phyloP scores from a whole-genome alignment of 2,329 filamentous ascomycete species.

The Tolypocladium ovalisporum region DNA sequence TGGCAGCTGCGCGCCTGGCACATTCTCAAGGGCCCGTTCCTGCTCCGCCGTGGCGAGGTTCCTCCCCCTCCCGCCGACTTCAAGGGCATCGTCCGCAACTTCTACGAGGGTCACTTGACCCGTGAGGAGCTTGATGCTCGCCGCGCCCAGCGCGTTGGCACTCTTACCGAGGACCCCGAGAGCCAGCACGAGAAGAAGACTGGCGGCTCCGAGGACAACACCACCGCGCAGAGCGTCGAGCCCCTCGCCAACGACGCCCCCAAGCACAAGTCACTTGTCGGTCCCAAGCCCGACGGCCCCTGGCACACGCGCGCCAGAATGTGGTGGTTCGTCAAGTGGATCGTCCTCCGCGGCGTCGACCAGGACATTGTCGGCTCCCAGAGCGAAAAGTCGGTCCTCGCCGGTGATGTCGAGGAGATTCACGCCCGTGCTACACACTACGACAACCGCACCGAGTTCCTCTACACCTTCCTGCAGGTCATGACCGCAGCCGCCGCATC shows the following conservation, averaged over 20 bases:
- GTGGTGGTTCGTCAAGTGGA: slow-evolving; percentile 33
- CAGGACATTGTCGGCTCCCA: slow-evolving; percentile 27
- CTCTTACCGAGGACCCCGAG: slow-evolving; percentile 10
- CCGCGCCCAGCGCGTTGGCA: slow-evolving; percentile 16
- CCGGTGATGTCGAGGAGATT: slow-evolving; percentile 41
- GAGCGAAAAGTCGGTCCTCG: slow-evolving; percentile 28
- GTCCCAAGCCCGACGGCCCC: slow-evolving; percentile 27
- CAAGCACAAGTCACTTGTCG: slow-evolving; percentile 20
- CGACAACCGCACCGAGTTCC: slow-evolving; percentile 50
- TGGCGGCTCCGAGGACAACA: slow-evolving; percentile 3
- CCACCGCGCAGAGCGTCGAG: background rate
- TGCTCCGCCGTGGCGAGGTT: slow-evolving; percentile 31
- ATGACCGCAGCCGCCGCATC: slow-evolving; percentile 51
- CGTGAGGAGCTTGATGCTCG: slow-evolving; percentile 37
- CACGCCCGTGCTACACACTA: slow-evolving; percentile 47
- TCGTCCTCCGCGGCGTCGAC: slow-evolving; percentile 35
- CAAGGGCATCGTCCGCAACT: slow-evolving; percentile 35
- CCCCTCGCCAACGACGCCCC: slow-evolving; percentile 19
- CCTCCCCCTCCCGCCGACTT: slow-evolving; percentile 31
- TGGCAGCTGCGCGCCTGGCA: slow-evolving; percentile 47
- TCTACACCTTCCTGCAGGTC: slow-evolving; percentile 49
- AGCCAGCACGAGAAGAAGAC: slow-evolving; percentile 15
- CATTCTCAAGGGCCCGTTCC: slow-evolving; percentile 39
- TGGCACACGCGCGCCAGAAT: slow-evolving; percentile 32
- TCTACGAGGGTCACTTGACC: slow-evolving; percentile 46